A percentile compares a stretch with the other conserved stretches of the same genome.
phyloP scores from a whole-genome alignment of 75 land plant species.

The Ceratopteris richardii region DNA sequence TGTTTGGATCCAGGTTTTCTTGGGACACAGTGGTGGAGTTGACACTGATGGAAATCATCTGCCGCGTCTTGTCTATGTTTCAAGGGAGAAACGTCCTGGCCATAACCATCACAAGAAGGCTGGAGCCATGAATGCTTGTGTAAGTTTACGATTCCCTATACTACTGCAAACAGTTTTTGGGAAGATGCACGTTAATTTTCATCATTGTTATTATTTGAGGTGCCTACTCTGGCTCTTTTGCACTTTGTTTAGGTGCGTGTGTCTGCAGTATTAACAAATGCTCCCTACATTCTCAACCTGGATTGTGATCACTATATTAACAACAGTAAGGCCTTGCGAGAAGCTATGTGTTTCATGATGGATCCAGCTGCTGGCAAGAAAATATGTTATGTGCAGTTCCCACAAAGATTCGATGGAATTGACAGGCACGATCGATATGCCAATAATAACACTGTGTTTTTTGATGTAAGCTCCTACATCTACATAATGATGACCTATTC shows the following conservation, averaged over 20 bases:
- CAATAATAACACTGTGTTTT: constrained; percentile 75
- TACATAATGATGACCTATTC: not conserved
- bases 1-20: constrained; percentile 47
- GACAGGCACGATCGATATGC: constrained; percentile 74
- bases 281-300: constrained; percentile 72
- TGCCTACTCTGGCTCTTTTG: not conserved
- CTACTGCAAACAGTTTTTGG: not conserved
- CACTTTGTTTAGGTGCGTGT: constrained; percentile 47
- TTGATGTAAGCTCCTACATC: constrained; percentile 50
- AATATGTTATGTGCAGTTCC: constrained; percentile 80
- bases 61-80: constrained; percentile 79
- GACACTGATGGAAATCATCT: constrained; percentile 67
- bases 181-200: not conserved
- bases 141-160: constrained; percentile 16
- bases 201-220: not conserved
- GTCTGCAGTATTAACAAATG: constrained; percentile 76
- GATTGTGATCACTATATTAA: constrained; percentile 93
- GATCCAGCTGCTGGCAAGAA: constrained; percentile 61
- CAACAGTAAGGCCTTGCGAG: constrained; percentile 79
- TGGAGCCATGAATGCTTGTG: constrained; percentile 87
- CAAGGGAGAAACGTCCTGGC: constrained; percentile 84
- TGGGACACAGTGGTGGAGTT: constrained; percentile 58
- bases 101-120: constrained; percentile 81
- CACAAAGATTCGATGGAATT: constrained; percentile 84
- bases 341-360: constrained; percentile 95